A percentile compares a stretch with the other conserved stretches of the same genome.
Evolutionary conservation across 2,329 filamentous ascomycete genomes (phyloP).

Genomic region (Passalora sequoiae): DNA sequence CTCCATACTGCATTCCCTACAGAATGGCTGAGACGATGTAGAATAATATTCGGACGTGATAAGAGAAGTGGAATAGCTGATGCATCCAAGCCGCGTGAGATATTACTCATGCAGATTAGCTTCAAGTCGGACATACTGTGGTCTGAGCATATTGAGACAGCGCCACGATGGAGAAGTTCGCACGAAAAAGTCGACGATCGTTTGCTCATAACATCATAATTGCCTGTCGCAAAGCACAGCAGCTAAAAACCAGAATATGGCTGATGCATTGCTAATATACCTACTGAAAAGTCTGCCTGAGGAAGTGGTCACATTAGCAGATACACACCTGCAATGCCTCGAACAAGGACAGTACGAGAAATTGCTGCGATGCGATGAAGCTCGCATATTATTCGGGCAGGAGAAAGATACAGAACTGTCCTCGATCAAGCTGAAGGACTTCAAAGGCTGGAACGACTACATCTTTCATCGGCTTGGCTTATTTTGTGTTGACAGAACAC

Average conservation of each 20-base stretch:
- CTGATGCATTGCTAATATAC: conserved; percentile 40
- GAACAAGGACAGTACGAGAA: conserved; percentile 41
- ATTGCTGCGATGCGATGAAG: conserved; percentile 38
- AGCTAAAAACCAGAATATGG: no score
- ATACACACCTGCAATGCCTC: conserved; percentile 36
- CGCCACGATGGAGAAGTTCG: no score
- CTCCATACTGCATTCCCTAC: no score
- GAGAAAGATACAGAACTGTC: conserved; percentile 33
- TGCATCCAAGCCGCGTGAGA: no score
- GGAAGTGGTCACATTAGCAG: conserved; percentile 38
- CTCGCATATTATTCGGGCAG: conserved; percentile 40
- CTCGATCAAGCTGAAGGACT: conserved; percentile 31
- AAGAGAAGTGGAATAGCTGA: no score
- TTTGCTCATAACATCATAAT: no score
- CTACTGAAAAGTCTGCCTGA: conserved; percentile 39
- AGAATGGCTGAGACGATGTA: no score
- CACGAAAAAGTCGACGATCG: no score
- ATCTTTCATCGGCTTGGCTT: conserved; percentile 41
- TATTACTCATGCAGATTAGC: no score
- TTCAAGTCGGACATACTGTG: no score
- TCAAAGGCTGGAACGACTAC: conserved; percentile 42
- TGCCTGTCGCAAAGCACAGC: no score
- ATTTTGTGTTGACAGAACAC: conserved; percentile 35
- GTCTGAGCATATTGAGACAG: no score
- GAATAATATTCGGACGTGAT: not conserved